Evolutionary conservation across 2,329 filamentous ascomycete species (phyloP).

Genomic region (Penicillium sp.): DNA sequence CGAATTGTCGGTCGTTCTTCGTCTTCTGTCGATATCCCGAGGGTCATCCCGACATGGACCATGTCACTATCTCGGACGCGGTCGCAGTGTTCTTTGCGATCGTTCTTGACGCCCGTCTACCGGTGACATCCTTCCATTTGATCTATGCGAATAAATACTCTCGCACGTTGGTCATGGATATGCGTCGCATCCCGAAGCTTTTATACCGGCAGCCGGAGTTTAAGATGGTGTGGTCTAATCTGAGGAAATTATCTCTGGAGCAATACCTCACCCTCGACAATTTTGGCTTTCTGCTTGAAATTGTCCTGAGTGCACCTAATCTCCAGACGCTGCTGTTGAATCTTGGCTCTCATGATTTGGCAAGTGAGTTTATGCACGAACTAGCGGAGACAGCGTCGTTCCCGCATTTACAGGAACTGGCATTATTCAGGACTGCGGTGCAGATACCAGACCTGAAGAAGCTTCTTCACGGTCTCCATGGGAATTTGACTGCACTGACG

Average conservation of each 20-base stretch:
- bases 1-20: slow-evolving; percentile 31
- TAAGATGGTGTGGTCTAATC: slow-evolving; percentile 24
- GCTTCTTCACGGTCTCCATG: slow-evolving; percentile 15
- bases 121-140: slow-evolving; percentile 27
- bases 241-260: slow-evolving; percentile 28
- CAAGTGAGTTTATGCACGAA: slow-evolving; percentile 31
- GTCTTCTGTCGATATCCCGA: slow-evolving; percentile 33
- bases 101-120: slow-evolving; percentile 23
- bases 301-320: slow-evolving; percentile 29
- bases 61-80: slow-evolving; percentile 29
- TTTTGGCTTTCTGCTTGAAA: slow-evolving; percentile 29
- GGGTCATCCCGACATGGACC: slow-evolving; percentile 29
- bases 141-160: slow-evolving; percentile 29
- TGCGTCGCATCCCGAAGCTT: slow-evolving; percentile 32
- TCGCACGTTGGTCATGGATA: slow-evolving; percentile 31
- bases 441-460: slow-evolving; percentile 22
- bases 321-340: slow-evolving; percentile 26
- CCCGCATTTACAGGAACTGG: slow-evolving; percentile 23
- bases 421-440: slow-evolving; percentile 27
- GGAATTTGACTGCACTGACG: slow-evolving; percentile 20
- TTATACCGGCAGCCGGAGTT: slow-evolving; percentile 31
- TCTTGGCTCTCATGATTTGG: slow-evolving; percentile 28
- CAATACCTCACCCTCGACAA: slow-evolving; percentile 33
- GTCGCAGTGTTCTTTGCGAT: slow-evolving; percentile 31
- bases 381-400: slow-evolving; percentile 25